Evolutionary conservation across 2,329 filamentous ascomycete genomes (phyloP).

Genomic region (Calonectria pauciramosa): DNA sequence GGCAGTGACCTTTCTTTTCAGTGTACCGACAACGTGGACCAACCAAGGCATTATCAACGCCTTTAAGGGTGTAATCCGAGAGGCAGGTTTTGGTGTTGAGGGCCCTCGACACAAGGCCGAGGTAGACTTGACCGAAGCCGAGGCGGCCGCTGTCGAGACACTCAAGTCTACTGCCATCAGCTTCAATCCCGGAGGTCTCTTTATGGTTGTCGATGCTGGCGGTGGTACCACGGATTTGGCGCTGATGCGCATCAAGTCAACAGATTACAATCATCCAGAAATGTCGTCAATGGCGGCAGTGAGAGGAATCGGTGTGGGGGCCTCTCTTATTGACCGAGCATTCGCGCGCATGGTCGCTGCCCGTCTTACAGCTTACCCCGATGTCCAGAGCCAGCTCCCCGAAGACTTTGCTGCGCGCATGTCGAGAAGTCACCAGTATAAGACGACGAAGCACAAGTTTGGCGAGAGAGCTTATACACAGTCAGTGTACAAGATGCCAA

Average conservation of each 20-base stretch:
- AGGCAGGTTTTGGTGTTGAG: constrained; percentile 63
- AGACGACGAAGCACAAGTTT: constrained; percentile 57
- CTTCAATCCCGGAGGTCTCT: constrained; percentile 55
- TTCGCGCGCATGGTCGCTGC: constrained; percentile 56
- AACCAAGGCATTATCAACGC: constrained; percentile 63
- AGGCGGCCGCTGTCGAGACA: constrained; percentile 62
- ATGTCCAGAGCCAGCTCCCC: constrained; percentile 55
- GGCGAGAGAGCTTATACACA: constrained; percentile 59
- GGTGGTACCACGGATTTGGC: constrained; percentile 63
- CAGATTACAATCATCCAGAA: constrained; percentile 42
- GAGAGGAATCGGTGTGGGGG: constrained; percentile 60
- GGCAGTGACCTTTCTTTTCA: constrained; percentile 67
- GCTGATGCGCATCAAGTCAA: constrained; percentile 56
- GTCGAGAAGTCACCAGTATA: constrained; percentile 55
- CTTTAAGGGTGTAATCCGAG: constrained; percentile 62
- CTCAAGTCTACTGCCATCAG: constrained; percentile 57
- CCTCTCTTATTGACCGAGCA: constrained; percentile 60
- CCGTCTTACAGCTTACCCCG: constrained; percentile 53
- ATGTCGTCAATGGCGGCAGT: constrained; percentile 55
- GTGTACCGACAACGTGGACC: constrained; percentile 70
- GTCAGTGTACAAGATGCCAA: constrained; percentile 55
- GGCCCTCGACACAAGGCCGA: constrained; percentile 54
- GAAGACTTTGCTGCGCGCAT: constrained; percentile 53
- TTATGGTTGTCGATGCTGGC: constrained; percentile 60
- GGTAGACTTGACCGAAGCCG: constrained; percentile 62